Evolutionary conservation across 768 basidiomycete genomes (phyloP).

Genomic region (Leucocoprinus sp.): DNA sequence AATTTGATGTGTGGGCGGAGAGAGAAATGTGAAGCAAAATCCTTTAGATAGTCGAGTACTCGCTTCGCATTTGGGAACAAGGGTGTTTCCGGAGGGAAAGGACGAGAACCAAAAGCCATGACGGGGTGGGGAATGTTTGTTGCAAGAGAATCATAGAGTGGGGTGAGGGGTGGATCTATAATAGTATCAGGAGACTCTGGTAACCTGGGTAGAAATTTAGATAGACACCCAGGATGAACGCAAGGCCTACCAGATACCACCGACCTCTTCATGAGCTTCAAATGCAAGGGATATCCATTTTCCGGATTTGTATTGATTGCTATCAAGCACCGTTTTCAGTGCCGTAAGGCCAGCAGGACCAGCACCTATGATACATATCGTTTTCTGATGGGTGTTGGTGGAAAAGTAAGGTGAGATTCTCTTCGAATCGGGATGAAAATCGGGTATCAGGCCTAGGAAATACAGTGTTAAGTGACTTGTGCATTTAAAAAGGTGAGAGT

Average conservation of each 20-base stretch:
- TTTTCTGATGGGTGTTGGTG: conserved; percentile 14
- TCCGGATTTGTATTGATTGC: conserved; percentile 44
- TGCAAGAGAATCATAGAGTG: conserved; percentile 74
- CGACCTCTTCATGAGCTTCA: conserved; percentile 57
- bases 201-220: conserved; percentile 29
- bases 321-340: conserved; percentile 56
- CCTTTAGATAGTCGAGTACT: conserved; percentile 62
- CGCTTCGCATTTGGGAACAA: conserved; percentile 55
- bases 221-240: neutral
- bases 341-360: conserved; percentile 70
- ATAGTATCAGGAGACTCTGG: conserved; percentile 38
- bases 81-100: conserved; percentile 65
- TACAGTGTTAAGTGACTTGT: neutral
- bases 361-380: conserved; percentile 66
- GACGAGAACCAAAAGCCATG: conserved; percentile 59
- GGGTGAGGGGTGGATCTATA: conserved; percentile 47
- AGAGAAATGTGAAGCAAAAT: conserved; percentile 55
- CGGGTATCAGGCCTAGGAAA: conserved; percentile 3
- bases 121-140: conserved; percentile 74
- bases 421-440: neutral
- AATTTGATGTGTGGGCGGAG: conserved; percentile 57
- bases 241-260: conserved; percentile 65
- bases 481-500: neutral
- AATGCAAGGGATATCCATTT: conserved; percentile 59
- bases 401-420: neutral